Percentiles rank a stretch among this genome's conserved stretches.
Conservation (phyloP, 164 flowering plant genomes). For the Brasenia schreberi region DNA sequence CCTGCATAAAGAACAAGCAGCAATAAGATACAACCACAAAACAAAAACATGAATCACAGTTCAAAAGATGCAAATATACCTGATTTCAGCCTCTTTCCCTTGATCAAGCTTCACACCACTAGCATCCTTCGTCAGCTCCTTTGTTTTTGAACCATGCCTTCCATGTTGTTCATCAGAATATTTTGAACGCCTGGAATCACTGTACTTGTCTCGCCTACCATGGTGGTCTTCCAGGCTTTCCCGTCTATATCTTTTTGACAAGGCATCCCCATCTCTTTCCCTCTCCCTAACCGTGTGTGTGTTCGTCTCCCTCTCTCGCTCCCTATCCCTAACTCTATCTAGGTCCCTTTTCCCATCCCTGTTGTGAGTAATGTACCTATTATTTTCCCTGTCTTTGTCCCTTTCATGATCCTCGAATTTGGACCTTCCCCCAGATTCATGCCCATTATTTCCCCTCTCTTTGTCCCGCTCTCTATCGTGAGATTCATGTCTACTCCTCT, state of each 20-base stretch:
- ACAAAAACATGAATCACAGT: not conserved
- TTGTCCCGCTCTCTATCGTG: not conserved
- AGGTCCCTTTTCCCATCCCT: not conserved
- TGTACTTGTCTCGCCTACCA: slow-evolving; percentile 13
- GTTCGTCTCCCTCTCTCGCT: slow-evolving; percentile 6
- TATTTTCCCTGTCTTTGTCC: not conserved
- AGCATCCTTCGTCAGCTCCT: slow-evolving; percentile 10
- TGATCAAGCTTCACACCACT: slow-evolving; percentile 10
- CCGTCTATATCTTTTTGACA: slow-evolving; percentile 11
- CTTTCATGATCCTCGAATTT: not conserved
- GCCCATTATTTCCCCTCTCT: not conserved
- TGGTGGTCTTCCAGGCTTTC: slow-evolving; percentile 10
- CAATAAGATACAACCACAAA: not conserved
- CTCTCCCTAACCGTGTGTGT: slow-evolving; percentile 13
- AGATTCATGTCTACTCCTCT: slow-evolving; percentile 2
- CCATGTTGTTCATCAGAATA: slow-evolving; percentile 20
- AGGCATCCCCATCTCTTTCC: slow-evolving; percentile 18
- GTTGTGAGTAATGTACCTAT: not conserved
- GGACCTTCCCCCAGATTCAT: not conserved
- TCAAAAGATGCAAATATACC: not conserved
- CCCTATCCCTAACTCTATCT: slow-evolving; percentile 4
- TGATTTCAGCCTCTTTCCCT: slow-evolving; percentile 2
- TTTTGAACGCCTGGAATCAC: slow-evolving; percentile 20
- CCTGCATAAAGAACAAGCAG: slow-evolving; percentile 16
- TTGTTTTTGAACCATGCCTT: slow-evolving; percentile 17